phyloP scores from a whole-genome alignment of 257 asterid species.

The Jacaranda copaia region DNA sequence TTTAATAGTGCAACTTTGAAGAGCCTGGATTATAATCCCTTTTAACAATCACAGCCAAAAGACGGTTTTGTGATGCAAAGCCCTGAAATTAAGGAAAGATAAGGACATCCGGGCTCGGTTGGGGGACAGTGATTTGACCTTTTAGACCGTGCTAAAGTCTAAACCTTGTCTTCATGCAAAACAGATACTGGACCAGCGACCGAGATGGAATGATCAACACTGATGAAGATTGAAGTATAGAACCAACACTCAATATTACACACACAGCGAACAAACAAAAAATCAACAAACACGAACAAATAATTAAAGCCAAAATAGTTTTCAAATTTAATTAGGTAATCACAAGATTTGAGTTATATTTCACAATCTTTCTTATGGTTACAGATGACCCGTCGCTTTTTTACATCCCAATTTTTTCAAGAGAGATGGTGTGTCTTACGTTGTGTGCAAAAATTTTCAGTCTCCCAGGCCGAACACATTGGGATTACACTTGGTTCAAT shows the following conservation, averaged over 20 bases:
- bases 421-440: neutral
- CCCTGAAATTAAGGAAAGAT: slow-evolving; percentile 68
- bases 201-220: neutral
- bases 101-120: slow-evolving; percentile 35
- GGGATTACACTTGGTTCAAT: neutral
- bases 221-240: neutral
- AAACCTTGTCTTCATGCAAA: slow-evolving; percentile 26
- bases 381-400: too few relatives aligned
- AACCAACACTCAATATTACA: neutral
- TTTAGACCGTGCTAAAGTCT: slow-evolving; percentile 25
- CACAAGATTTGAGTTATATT: neutral
- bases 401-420: neutral
- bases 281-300: slow-evolving; percentile 29
- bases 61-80: slow-evolving; percentile 39
- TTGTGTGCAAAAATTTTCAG: neutral
- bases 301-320: slow-evolving; percentile 37
- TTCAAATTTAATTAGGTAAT: slow-evolving; percentile 35
- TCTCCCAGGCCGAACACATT: neutral
- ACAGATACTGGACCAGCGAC: slow-evolving; percentile 4
- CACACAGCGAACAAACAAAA: neutral
- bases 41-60: slow-evolving; percentile 10
- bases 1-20: slow-evolving; percentile 27
- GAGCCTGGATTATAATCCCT: neutral
- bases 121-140: slow-evolving; percentile 62
- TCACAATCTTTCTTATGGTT: too few relatives aligned